Percentiles rank a stretch among this genome's conserved stretches.
Evolutionary conservation across 345 rosid species (phyloP).

Genomic region (Noccaea caerulescens): DNA sequence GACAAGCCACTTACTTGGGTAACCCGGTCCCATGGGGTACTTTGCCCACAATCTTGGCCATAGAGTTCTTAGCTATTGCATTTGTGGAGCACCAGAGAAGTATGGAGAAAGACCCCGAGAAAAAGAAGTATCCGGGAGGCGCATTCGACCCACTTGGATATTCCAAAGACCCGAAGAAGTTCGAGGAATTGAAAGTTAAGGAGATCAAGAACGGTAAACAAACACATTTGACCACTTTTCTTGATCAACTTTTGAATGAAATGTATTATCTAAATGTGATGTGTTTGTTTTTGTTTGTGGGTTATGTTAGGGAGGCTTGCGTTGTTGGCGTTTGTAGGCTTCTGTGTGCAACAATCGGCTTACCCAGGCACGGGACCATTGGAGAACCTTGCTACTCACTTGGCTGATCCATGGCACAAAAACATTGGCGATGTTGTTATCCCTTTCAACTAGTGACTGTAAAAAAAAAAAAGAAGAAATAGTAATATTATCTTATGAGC

Average conservation of each 20-base stretch:
- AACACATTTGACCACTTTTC: background rate
- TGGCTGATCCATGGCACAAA: slow-evolving; percentile 99
- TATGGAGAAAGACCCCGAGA: slow-evolving; percentile 97
- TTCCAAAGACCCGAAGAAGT: slow-evolving; percentile 94
- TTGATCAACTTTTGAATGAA: slow-evolving; percentile 9
- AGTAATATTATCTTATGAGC: slow-evolving; percentile 38
- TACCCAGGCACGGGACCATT: slow-evolving; percentile 97
- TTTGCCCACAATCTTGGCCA: slow-evolving; percentile 77
- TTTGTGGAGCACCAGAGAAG: slow-evolving; percentile 98
- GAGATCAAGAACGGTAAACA: slow-evolving; percentile 87
- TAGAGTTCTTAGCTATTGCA: slow-evolving; percentile 84
- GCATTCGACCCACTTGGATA: slow-evolving; percentile 96
- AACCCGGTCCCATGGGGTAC: slow-evolving; percentile 98
- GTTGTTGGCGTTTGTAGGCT: slow-evolving; percentile 87
- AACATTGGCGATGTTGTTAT: slow-evolving; percentile 80
- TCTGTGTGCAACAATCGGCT: slow-evolving; percentile 96
- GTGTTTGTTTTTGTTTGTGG: slow-evolving; percentile 5
- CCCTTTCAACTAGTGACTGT: slow-evolving; percentile 53
- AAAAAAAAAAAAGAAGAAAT: slow-evolving; percentile 8
- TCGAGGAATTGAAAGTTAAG: slow-evolving; percentile 86
- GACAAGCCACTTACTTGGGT: slow-evolving; percentile 96
- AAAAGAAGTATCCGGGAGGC: slow-evolving; percentile 96
- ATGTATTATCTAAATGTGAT: slow-evolving; percentile 21
- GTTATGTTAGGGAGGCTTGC: slow-evolving; percentile 74
- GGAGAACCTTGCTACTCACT: slow-evolving; percentile 94